Evolutionary conservation across 768 basidiomycete genomes (phyloP).

Genomic region (Hebeloma cylindrosporum): DNA sequence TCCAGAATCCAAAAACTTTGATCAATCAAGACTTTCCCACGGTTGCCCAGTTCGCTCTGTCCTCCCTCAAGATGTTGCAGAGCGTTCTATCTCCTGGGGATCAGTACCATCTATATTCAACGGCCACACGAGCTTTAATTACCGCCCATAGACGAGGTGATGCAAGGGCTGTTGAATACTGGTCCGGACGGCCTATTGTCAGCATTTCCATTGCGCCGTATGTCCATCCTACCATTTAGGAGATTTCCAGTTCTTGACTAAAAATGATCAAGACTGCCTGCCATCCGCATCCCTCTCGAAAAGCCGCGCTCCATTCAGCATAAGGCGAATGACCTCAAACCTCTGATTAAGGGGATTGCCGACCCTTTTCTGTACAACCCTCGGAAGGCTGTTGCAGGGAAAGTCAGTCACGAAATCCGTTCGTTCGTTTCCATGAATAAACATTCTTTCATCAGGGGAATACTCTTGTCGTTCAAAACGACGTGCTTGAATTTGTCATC

Average conservation of each 20-base stretch:
- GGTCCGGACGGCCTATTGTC: conserved; percentile 80
- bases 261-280: conserved; percentile 55
- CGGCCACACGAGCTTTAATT: conserved; percentile 68
- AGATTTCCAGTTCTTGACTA: background rate
- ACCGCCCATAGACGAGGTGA: conserved; percentile 81
- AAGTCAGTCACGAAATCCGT: conserved; percentile 41
- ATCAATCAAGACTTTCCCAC: conserved; percentile 67
- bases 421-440: background rate
- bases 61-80: conserved; percentile 75
- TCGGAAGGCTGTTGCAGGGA: conserved; percentile 54
- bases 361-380: conserved; percentile 96
- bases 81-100: conserved; percentile 68
- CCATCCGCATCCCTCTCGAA: conserved; percentile 70
- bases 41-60: conserved; percentile 88
- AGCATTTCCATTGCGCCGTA: conserved; percentile 80
- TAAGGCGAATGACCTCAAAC: conserved; percentile 37
- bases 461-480: conserved; percentile 76
- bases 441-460: conserved; percentile 41
- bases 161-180: conserved; percentile 71
- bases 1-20: background rate
- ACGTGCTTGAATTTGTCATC: conserved; percentile 77
- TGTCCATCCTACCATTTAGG: conserved; percentile 22
- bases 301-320: conserved; percentile 61
- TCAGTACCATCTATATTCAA: conserved; percentile 76
- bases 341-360: conserved; percentile 56